These are phyloP conservation scores for Zymoseptoria pseudotritici DNA, from an alignment of 2,329 filamentous ascomycete species.

Conservation along the genomic window DNA sequence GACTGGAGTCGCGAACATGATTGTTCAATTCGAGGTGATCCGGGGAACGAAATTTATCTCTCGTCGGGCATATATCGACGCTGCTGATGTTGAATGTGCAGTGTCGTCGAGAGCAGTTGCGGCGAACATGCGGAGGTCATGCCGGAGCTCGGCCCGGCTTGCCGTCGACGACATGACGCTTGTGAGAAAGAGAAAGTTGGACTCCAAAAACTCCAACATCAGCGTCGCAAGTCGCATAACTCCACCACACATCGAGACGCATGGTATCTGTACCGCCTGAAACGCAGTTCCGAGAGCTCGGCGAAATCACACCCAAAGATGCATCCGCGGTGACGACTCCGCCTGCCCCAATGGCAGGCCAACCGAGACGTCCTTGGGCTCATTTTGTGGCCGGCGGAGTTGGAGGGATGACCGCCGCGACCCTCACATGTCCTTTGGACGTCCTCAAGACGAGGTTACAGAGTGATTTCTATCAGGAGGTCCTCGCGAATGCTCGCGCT, in stretches of 20 bases:
- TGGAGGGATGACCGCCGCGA: slow-evolving; percentile 83
- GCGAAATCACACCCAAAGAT: slow-evolving; percentile 16
- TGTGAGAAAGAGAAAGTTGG: not conserved
- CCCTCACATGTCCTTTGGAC: slow-evolving; percentile 89
- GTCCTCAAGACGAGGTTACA: slow-evolving; percentile 90
- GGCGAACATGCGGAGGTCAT: not conserved
- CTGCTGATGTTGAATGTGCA: too few species aligned
- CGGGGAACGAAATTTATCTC: not conserved
- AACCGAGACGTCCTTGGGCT: slow-evolving; percentile 59
- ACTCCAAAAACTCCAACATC: not conserved
- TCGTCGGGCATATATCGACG: too few species aligned
- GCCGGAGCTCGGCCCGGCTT: too few species aligned
- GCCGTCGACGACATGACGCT: not conserved
- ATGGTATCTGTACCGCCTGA: slow-evolving; percentile 3
- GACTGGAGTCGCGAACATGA: slow-evolving; percentile 16
- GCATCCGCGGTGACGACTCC: slow-evolving; percentile 9
- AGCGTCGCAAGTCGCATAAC: not conserved
- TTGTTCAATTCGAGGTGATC: not conserved
- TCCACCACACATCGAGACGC: not conserved
- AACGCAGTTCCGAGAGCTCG: slow-evolving; percentile 16
- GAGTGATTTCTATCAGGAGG: slow-evolving; percentile 86
- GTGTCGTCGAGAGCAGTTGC: too few species aligned
- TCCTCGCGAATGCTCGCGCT: slow-evolving; percentile 62
- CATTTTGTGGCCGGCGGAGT: slow-evolving; percentile 85
- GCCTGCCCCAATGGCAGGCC: slow-evolving; percentile 1